Evolutionary conservation across 768 basidiomycete genomes (phyloP).

Genomic region (Dictyophora rubrovolvata): DNA sequence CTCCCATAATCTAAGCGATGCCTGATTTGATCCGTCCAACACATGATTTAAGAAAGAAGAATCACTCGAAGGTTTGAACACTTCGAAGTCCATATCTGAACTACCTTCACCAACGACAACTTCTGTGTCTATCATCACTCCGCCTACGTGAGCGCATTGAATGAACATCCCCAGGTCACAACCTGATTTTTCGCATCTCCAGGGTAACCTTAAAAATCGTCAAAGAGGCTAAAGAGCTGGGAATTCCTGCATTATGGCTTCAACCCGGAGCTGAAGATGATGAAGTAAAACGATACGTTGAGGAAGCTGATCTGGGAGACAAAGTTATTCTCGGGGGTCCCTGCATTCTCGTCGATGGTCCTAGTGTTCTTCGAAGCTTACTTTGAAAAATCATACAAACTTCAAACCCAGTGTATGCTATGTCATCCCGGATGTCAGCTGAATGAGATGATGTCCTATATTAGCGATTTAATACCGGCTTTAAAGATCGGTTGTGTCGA

Average conservation of each 20-base stretch:
- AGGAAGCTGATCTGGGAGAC: constrained; percentile 50
- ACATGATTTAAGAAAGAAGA: constrained; percentile 43
- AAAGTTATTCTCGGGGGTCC: constrained; percentile 75
- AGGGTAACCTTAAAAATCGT: constrained; percentile 59
- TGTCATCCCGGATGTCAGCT: too few relatives aligned
- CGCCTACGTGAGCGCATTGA: constrained; percentile 24
- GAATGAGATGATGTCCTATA: too few relatives aligned
- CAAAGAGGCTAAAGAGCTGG: constrained; percentile 55
- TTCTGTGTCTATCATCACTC: constrained; percentile 70
- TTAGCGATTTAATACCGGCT: too few relatives aligned
- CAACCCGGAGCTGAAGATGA: constrained; percentile 81
- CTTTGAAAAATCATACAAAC: background rate
- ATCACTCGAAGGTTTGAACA: constrained; percentile 56
- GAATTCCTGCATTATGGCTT: constrained; percentile 75
- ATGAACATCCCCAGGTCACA: background rate
- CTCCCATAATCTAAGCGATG: background rate
- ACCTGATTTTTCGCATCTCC: background rate
- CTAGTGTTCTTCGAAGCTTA: background rate
- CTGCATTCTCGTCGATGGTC: constrained; percentile 74
- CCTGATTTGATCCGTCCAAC: constrained; percentile 1
- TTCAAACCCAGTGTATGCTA: background rate
- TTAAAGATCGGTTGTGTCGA: too few relatives aligned
- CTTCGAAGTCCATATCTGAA: constrained; percentile 44
- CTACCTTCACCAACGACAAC: constrained; percentile 55
- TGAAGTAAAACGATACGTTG: constrained; percentile 52